Conservation (phyloP, 2,329 filamentous ascomycete genomes). For the Arthrinium puccinioides region DNA sequence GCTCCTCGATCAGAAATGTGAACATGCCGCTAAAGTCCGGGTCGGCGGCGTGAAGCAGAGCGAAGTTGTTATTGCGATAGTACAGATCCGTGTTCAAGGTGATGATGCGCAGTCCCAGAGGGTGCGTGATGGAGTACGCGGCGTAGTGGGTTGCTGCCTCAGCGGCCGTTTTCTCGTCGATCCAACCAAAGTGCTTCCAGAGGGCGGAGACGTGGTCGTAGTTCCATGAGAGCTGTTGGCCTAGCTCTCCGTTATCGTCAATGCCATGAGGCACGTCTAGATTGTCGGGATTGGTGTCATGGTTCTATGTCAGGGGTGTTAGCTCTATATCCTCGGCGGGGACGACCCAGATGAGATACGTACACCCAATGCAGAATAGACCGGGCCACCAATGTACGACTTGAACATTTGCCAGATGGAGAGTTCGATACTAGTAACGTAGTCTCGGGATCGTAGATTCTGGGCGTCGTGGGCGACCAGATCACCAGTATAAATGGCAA, state of each 20-base stretch:
- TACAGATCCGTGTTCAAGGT: constrained; percentile 39
- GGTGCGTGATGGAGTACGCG: constrained; percentile 46
- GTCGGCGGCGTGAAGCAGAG: constrained; percentile 29
- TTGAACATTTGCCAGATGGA: constrained; percentile 49
- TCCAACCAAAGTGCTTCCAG: constrained; percentile 50
- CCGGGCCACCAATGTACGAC: constrained; percentile 45
- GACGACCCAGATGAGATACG: too few species aligned
- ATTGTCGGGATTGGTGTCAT: constrained; percentile 46
- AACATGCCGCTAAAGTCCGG: constrained; percentile 33
- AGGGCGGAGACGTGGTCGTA: constrained; percentile 47
- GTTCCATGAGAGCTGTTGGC: constrained; percentile 51
- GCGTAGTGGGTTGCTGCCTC: constrained; percentile 46
- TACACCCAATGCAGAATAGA: constrained; percentile 45
- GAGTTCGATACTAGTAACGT: constrained; percentile 45
- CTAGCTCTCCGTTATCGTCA: constrained; percentile 37
- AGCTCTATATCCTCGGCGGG: neutral
- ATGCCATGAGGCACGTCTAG: constrained; percentile 45
- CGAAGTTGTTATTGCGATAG: constrained; percentile 35
- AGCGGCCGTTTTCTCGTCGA: constrained; percentile 33
- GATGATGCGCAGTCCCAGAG: constrained; percentile 39
- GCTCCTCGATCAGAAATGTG: constrained; percentile 32
- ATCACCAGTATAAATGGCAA: constrained; percentile 50
- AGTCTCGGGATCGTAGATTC: constrained; percentile 41
- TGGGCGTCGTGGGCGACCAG: constrained; percentile 47
- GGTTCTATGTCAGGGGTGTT: constrained; percentile 31